These are phyloP conservation scores for Polychaeton citri DNA, from an alignment of 2,329 filamentous ascomycete genomes.

Conservation along the genomic window DNA sequence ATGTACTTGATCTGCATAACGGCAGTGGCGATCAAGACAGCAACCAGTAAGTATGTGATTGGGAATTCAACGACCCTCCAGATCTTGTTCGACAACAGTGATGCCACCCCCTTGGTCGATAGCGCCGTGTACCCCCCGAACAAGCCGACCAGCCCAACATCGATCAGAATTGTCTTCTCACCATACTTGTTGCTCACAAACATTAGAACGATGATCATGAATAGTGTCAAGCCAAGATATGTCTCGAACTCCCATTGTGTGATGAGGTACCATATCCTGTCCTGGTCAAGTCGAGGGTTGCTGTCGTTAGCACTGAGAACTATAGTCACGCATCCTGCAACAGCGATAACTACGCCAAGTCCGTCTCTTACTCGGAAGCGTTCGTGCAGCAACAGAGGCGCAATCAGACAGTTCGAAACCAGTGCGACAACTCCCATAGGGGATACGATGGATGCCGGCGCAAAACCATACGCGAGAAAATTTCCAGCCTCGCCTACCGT, in stretches of 20 bases:
- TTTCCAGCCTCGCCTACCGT: constrained; percentile 88
- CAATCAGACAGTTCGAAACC: constrained; percentile 93
- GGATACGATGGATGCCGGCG: constrained; percentile 92
- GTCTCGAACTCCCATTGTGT: constrained; percentile 80
- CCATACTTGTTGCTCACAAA: constrained; percentile 74
- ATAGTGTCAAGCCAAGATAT: constrained; percentile 65
- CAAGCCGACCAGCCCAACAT: constrained; percentile 81
- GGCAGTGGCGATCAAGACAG: constrained; percentile 69
- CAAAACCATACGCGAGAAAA: constrained; percentile 94
- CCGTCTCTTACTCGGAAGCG: constrained; percentile 73
- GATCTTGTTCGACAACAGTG: constrained; percentile 80
- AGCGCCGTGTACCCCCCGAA: constrained; percentile 98
- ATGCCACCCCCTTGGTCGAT: constrained; percentile 91
- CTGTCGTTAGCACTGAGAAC: constrained; percentile 81
- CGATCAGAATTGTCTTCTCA: constrained; percentile 75
- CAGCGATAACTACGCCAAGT: constrained; percentile 74
- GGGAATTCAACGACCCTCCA: constrained; percentile 83
- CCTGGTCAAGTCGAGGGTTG: constrained; percentile 80
- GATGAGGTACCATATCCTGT: constrained; percentile 82
- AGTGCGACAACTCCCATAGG: constrained; percentile 93
- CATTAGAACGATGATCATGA: constrained; percentile 63
- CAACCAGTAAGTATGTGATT: constrained; percentile 74
- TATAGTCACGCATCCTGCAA: constrained; percentile 79
- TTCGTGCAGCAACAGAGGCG: constrained; percentile 87
- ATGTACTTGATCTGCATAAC: constrained; percentile 96